Conservation (phyloP, 352 stramenopile species). For the Pythium monospermum region DNA sequence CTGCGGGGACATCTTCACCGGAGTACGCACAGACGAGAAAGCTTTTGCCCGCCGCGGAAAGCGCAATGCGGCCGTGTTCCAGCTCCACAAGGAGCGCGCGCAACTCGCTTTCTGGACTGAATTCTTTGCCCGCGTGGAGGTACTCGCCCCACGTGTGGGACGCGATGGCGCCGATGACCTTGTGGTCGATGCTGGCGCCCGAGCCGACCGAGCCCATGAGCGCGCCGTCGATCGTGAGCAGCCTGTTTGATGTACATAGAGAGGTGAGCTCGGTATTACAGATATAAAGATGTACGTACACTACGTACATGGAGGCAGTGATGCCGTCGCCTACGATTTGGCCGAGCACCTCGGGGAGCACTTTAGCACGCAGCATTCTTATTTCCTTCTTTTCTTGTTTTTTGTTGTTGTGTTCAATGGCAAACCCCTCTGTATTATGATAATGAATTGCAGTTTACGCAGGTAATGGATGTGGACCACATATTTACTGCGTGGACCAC, state of each 20-base stretch:
- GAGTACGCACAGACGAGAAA: constrained; percentile 82
- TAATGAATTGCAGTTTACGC: neutral
- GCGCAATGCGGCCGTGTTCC: constrained; percentile 54
- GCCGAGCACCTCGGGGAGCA: constrained; percentile 68
- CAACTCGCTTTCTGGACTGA: constrained; percentile 43
- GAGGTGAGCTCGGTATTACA: neutral
- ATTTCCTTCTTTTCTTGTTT: neutral
- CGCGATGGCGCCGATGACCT: constrained; percentile 81
- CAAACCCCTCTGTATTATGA: neutral
- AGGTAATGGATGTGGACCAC: constrained; percentile 3
- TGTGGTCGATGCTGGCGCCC: constrained; percentile 59
- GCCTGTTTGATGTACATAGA: constrained; percentile 22
- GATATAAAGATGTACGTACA: too few species aligned
- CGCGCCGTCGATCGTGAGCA: constrained; percentile 82
- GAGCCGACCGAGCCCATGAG: constrained; percentile 71
- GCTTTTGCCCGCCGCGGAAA: constrained; percentile 55
- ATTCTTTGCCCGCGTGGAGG: constrained; percentile 66
- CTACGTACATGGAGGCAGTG: constrained; percentile 71
- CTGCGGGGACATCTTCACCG: constrained; percentile 38
- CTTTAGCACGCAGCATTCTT: constrained; percentile 71
- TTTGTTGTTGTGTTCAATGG: neutral
- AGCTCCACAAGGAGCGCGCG: constrained; percentile 70
- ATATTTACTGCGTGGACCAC: neutral
- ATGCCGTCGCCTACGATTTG: constrained; percentile 78
- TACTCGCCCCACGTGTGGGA: constrained; percentile 85